Evolutionary conservation across 2,329 filamentous ascomycete genomes (phyloP), one percentile per base, ranked within the genome.

Genomic region (Colletotrichum sansevieriae): DNA sequence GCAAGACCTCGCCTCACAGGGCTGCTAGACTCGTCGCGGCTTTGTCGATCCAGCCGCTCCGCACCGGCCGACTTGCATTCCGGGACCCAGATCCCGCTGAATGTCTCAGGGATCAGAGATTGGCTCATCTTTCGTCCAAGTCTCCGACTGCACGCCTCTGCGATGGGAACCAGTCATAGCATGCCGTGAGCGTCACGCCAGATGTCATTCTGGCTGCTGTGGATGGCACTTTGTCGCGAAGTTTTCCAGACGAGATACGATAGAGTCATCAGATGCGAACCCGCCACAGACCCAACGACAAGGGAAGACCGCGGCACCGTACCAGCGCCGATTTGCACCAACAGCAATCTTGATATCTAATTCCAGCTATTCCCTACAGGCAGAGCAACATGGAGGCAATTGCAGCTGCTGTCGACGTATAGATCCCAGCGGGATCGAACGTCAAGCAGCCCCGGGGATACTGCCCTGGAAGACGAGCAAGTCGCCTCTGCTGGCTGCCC

Each of bases 21-120:
- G 54, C 54, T 57, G 39, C 43, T 22, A 22, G 22, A 22, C 22
- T 22, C 22, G 22, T 22, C 22, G 4, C 22, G 22, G 22, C 22
- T 22, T 22, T 49, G 57, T 60, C 44, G 57, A 60, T 60, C 57
- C 10, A n/a, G 39, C 57, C 44, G 57, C 57, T 49, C 44, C 57
- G 44, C 43, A 49, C 57, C 57, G 44, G 57, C 44, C 57, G 44
- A 49, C 29, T 29, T 15, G 29, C 44, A 35, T 41, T 41, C 44
- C 57, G 57, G 44, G 12, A 20, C 29, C 44, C 57, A 44, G 39
- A 41, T 13, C 41, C 44, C 29, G 57, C 49, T 60, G 55, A 35
- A 13, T 41, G 44, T 60, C 57, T 51, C 57, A 60, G 57, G 44
- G 57, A 41, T 60, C 35, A 51, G 33, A 49, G 33, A 41, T 29